phyloP scores from a whole-genome alignment of 1,284 basidiomycete species.

The Apiotrichum laibachii region DNA sequence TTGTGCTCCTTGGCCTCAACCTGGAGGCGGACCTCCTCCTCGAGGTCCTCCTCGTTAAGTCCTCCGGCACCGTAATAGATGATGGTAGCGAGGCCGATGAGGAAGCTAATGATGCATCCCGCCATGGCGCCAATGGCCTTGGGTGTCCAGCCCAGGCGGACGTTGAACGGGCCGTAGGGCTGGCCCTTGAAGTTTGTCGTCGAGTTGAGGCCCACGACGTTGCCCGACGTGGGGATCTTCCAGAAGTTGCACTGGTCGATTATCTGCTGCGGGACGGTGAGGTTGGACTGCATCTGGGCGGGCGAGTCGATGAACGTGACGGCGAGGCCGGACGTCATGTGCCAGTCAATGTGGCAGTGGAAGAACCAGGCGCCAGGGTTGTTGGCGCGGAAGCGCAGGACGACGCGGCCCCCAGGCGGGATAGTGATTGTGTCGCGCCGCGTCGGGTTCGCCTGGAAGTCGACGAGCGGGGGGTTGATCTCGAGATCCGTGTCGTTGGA shows the following conservation, averaged over 20 bases:
- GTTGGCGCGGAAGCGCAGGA: conserved; percentile 54
- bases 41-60: conserved; percentile 72
- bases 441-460: conserved; percentile 76
- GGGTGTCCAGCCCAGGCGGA: conserved; percentile 64
- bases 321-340: conserved; percentile 50
- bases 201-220: conserved; percentile 54
- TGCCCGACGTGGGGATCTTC: conserved; percentile 64
- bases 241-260: conserved; percentile 68
- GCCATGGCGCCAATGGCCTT: conserved; percentile 79
- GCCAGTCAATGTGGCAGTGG: conserved; percentile 53
- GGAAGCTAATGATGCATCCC: conserved; percentile 76
- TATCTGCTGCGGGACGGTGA: conserved; percentile 37
- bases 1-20: conserved; percentile 61
- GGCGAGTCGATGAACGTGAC: conserved; percentile 52
- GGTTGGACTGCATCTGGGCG: conserved; percentile 42
- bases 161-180: conserved; percentile 68
- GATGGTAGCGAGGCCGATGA: conserved; percentile 75
- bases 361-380: conserved; percentile 58
- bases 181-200: conserved; percentile 52
- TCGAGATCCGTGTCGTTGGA: conserved; percentile 71
- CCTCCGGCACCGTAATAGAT: conserved; percentile 76
- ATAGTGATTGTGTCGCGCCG: conserved; percentile 65
- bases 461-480: conserved; percentile 75
- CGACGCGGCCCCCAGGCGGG: conserved; percentile 52
- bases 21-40: conserved; percentile 61